A percentile compares a stretch with the other conserved stretches of the same genome.
These are phyloP conservation scores for Pneumocystis carinii DNA, from an alignment of 1,139 yeast genomes.

Conservation along the genomic window DNA sequence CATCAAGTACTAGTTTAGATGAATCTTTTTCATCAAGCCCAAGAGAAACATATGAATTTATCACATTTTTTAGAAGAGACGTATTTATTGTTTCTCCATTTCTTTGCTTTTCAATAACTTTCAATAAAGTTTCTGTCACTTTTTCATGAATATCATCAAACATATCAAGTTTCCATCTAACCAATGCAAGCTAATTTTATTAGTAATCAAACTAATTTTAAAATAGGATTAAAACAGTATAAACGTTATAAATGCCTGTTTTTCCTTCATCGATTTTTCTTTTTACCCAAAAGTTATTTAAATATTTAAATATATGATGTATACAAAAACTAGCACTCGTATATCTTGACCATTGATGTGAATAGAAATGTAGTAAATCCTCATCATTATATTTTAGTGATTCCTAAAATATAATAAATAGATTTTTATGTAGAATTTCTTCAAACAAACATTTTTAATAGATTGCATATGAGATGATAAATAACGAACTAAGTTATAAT, in stretches of 20 bases:
- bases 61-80: constrained; percentile 52
- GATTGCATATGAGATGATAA: constrained; percentile 43
- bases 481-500: constrained; percentile 53
- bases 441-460: neutral
- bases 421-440: constrained; percentile 4
- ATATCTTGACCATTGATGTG: constrained; percentile 74
- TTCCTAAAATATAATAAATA: neutral
- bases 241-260: constrained; percentile 77
- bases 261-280: constrained; percentile 95
- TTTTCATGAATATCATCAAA: constrained; percentile 48
- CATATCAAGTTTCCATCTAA: constrained; percentile 78
- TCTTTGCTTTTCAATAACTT: constrained; percentile 62
- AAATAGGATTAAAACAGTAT: constrained; percentile 31
- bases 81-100: constrained; percentile 64
- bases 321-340: constrained; percentile 84
- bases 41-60: constrained; percentile 56
- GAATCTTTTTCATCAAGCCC: constrained; percentile 43
- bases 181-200: constrained; percentile 38
- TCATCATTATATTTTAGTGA: constrained; percentile 31
- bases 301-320: constrained; percentile 86
- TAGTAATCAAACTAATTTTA: neutral
- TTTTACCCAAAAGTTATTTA: constrained; percentile 95
- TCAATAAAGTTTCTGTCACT: constrained; percentile 57
- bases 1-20: constrained; percentile 68
- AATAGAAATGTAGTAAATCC: constrained; percentile 69